Percentiles rank a stretch among this genome's conserved stretches.
Conservation (phyloP, 2,329 filamentous ascomycete species). For the Alternaria atra region DNA sequence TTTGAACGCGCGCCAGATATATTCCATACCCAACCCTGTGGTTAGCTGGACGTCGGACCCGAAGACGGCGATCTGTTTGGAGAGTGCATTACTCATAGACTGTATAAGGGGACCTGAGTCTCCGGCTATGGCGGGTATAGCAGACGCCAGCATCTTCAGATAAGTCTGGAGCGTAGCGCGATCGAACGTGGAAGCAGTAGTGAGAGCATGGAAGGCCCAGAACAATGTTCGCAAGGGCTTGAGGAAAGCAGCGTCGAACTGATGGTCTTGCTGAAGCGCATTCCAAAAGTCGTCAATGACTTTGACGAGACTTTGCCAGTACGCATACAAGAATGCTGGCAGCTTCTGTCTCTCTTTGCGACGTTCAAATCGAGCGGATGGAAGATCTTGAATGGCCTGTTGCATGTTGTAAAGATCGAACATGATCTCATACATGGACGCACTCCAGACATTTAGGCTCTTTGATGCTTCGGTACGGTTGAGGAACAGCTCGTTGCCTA, state of each 20-base stretch:
- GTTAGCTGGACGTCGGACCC: conserved; percentile 74
- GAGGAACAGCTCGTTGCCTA: conserved; percentile 57
- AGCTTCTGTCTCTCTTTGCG: conserved; percentile 49
- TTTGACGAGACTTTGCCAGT: conserved; percentile 32
- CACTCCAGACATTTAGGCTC: conserved; percentile 23
- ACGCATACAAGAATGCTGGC: conserved; percentile 40
- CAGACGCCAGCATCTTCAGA: conserved; percentile 50
- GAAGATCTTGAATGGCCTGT: conserved; percentile 35
- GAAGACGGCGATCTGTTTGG: conserved; percentile 59
- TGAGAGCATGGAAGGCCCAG: conserved; percentile 59
- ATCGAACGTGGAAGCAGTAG: conserved; percentile 56
- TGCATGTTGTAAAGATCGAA: conserved; percentile 45
- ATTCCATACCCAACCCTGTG: conserved; percentile 82
- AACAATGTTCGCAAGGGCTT: conserved; percentile 53
- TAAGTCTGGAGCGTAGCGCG: conserved; percentile 65
- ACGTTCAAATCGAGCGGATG: conserved; percentile 45
- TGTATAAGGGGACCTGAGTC: conserved; percentile 28
- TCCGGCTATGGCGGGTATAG: conserved; percentile 14
- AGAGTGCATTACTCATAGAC: conserved; percentile 36
- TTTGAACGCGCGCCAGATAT: conserved; percentile 76
- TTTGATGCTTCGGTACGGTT: conserved; percentile 26
- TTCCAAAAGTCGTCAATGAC: conserved; percentile 27
- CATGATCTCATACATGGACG: conserved; percentile 41
- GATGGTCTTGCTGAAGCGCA: conserved; percentile 14
- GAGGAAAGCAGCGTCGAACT: conserved; percentile 25